Conservation (phyloP, 2,329 filamentous ascomycete genomes). For the Fusarium illudens region DNA sequence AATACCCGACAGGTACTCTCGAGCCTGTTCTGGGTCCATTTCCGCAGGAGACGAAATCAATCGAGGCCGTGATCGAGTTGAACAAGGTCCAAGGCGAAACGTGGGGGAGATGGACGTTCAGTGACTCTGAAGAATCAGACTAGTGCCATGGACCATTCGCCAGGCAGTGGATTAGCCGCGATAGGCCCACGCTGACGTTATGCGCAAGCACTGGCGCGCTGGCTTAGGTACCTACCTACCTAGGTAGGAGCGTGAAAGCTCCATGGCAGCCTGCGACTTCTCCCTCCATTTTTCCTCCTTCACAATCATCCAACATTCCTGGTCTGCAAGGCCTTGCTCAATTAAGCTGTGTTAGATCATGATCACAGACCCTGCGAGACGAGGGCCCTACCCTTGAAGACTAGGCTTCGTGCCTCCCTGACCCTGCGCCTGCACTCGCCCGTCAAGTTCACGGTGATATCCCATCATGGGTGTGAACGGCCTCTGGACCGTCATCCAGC, state of each 20-base stretch:
- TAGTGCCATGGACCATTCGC: conserved; percentile 5
- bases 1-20: conserved; percentile 68
- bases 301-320: background rate
- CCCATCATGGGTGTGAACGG: conserved; percentile 91
- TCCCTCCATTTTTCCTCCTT: background rate
- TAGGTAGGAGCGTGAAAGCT: conserved; percentile 6
- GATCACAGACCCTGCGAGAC: conserved; percentile 7
- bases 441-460: conserved; percentile 20
- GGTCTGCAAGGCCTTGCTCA: background rate
- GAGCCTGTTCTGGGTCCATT: conserved; percentile 63
- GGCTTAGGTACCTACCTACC: too few relatives aligned
- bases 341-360: conserved; percentile 10
- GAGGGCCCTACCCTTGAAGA: conserved; percentile 36
- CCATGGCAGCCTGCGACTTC: conserved; percentile 3
- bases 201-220: conserved; percentile 3
- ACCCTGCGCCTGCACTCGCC: background rate
- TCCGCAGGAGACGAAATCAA: conserved; percentile 1
- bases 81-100: background rate
- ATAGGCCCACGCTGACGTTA: conserved; percentile 39
- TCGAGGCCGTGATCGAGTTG: background rate
- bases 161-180: conserved; percentile 26
- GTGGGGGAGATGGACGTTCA: conserved; percentile 7
- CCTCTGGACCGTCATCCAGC: conserved; percentile 95
- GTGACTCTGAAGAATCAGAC: conserved; percentile 14
- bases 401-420: conserved; percentile 10